Evolutionary conservation across 805 yeast species (phyloP).

Genomic region (Metschnikowia hibisci): DNA sequence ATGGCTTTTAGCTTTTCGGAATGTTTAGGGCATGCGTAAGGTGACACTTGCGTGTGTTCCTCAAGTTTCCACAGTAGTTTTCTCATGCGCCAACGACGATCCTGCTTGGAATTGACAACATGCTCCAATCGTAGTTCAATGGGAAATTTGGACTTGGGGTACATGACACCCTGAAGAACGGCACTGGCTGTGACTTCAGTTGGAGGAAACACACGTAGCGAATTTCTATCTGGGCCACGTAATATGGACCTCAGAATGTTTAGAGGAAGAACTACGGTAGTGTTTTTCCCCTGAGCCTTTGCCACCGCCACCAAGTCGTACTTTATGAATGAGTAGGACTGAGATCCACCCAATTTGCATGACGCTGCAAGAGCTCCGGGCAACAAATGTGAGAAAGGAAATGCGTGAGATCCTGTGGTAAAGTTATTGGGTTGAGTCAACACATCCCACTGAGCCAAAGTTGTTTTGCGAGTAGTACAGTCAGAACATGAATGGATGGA

Average conservation of each 20-base stretch:
- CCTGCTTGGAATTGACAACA: constrained; percentile 47
- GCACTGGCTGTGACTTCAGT: constrained; percentile 87
- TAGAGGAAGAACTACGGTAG: constrained; percentile 54
- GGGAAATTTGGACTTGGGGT: constrained; percentile 83
- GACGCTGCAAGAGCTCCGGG: constrained; percentile 90
- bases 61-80: constrained; percentile 86
- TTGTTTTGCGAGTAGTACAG: constrained; percentile 53
- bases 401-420: constrained; percentile 69
- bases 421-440: constrained; percentile 56
- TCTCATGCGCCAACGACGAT: constrained; percentile 86
- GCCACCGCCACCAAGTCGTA: constrained; percentile 74
- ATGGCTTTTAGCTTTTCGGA: constrained; percentile 42
- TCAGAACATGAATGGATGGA: constrained; percentile 50
- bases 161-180: constrained; percentile 80
- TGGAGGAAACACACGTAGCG: constrained; percentile 92
- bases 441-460: constrained; percentile 86
- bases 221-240: constrained; percentile 79
- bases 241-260: constrained; percentile 72
- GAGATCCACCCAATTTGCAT: constrained; percentile 54
- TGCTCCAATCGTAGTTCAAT: constrained; percentile 80
- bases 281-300: constrained; percentile 23
- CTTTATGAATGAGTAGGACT: constrained; percentile 49
- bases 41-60: constrained; percentile 65
- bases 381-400: constrained; percentile 84
- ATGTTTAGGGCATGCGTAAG: constrained; percentile 58